Conservation (phyloP, 495 filamentous ascomycete genomes). For the Bacidia rubella region DNA sequence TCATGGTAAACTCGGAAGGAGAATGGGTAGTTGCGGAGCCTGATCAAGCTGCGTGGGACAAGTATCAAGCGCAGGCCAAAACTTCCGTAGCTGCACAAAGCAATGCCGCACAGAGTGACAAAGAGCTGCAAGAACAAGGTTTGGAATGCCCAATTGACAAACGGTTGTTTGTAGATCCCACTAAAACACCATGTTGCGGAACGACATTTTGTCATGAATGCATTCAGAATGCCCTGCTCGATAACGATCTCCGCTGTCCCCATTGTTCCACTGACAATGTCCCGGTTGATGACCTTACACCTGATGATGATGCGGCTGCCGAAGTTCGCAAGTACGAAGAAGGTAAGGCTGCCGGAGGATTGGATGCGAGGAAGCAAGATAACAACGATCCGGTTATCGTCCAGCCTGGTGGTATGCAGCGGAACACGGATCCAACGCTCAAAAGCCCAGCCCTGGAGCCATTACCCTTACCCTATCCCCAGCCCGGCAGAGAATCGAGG, state of each 20-base stretch:
- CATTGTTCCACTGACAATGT: conserved; percentile 81
- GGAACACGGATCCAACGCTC: no score
- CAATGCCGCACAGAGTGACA: conserved; percentile 56
- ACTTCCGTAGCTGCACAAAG: conserved; percentile 64
- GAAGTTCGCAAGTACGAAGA: conserved; percentile 40
- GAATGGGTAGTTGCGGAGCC: conserved; percentile 91
- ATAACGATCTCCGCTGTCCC: conserved; percentile 93
- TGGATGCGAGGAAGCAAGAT: not conserved
- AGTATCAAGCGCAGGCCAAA: conserved; percentile 86
- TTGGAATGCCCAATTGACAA: conserved; percentile 92
- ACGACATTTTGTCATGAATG: conserved; percentile 98
- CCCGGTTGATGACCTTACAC: conserved; percentile 76
- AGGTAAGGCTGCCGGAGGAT: conserved; percentile 37
- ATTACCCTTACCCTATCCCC: not conserved
- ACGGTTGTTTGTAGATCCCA: conserved; percentile 90
- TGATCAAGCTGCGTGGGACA: conserved; percentile 89
- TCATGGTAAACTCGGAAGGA: conserved; percentile 96
- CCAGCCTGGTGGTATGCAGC: no score
- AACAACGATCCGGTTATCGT: no score
- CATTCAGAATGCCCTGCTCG: conserved; percentile 93
- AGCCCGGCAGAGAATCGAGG: not conserved
- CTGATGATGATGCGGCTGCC: conserved; percentile 53
- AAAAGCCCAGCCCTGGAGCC: no score
- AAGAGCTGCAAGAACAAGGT: conserved; percentile 70
- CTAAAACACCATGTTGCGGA: conserved; percentile 94